Evolutionary conservation across 371 early-diverging fungal genomes (phyloP), one percentile per base, ranked within the genome.

Genomic region (Mucor lusitanicus): DNA sequence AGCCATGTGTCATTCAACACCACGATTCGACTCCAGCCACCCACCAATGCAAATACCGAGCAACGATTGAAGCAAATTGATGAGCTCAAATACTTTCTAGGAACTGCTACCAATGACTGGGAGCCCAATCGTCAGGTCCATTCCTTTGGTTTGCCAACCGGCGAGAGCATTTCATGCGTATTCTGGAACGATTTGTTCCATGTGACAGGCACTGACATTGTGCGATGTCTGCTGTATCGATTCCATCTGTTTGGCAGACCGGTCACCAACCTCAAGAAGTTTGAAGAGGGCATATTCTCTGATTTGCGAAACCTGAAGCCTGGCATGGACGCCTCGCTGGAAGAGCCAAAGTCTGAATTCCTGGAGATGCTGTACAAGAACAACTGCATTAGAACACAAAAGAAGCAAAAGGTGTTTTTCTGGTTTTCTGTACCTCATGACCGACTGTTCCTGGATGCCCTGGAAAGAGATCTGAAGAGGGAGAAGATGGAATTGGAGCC

Each of bases 341-440:
- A 99, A 81, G 94, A 95, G 63, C 98, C 99, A n/a, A 88, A 99
- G 48, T 94, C 95, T 17, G 96, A 94, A 66, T 99, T 99, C 78
- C 82, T 99, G 44, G 98, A 98, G 73, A 94, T 98, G 84, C 86
- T 99, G 57, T 97, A 98, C 88, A 95, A 96, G 78, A 92, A 97
- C 82, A 95, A 97, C 71, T 99, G 99, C 81, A 97, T 99, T 59
- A 87, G 99, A 35, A 99, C 99, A 7, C 99, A 99, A 81, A 99
- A 99, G 89, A 99, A 99, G 82, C 97, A 97, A 82, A 99, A 99
- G 74, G 99, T 99, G 17, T 99, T 99, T 80, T 98, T 91, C 76
- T 99, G 99, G 99, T 94, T 94, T 79, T 93, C 95, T 23, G 99
- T 99, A 3, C 97, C 95, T 8, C 99, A 99, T 79, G 99, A 99